phyloP scores from a whole-genome alignment of 2,329 filamentous ascomycete genomes.

The Teratosphaeria destructans region DNA sequence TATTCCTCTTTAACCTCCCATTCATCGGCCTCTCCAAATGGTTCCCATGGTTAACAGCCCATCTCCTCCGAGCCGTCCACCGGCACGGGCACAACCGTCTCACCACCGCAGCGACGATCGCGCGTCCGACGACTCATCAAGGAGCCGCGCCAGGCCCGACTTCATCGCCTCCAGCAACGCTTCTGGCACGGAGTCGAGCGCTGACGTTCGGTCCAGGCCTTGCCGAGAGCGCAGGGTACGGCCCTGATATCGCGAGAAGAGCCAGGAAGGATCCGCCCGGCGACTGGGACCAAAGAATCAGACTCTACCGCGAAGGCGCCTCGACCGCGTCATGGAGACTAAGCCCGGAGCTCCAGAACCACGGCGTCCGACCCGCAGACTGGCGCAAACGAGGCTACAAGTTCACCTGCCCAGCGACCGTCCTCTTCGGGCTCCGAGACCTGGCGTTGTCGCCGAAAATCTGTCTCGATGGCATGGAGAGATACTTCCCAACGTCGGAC shows the following conservation, averaged over 20 bases:
- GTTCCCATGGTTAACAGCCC: not conserved
- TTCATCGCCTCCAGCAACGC: not conserved
- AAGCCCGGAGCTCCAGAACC: constrained; percentile 29
- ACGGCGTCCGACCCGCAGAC: constrained; percentile 34
- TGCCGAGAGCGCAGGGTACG: constrained; percentile 28
- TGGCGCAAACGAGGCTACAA: constrained; percentile 7
- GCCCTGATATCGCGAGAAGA: constrained; percentile 5
- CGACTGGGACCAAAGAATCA: constrained; percentile 42
- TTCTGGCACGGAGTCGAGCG: constrained; percentile 29
- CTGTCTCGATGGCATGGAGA: constrained; percentile 42
- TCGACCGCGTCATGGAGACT: constrained; percentile 37
- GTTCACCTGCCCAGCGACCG: constrained; percentile 42
- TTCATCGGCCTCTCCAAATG: constrained; percentile 27
- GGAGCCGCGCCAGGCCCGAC: not conserved
- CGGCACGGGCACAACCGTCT: not conserved
- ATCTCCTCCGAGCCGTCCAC: constrained; percentile 1
- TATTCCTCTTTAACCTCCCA: constrained; percentile 45
- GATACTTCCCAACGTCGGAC: constrained; percentile 33
- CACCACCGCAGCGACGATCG: not conserved
- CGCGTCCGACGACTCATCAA: not conserved
- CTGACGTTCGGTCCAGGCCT: constrained; percentile 41
- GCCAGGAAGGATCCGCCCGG: constrained; percentile 31
- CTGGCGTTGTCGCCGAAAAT: constrained; percentile 40
- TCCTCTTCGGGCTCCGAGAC: constrained; percentile 46
- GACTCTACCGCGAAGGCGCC: constrained; percentile 45